Conservation (phyloP, 2,329 filamentous ascomycete genomes). For the Neofusicoccum parvum region DNA sequence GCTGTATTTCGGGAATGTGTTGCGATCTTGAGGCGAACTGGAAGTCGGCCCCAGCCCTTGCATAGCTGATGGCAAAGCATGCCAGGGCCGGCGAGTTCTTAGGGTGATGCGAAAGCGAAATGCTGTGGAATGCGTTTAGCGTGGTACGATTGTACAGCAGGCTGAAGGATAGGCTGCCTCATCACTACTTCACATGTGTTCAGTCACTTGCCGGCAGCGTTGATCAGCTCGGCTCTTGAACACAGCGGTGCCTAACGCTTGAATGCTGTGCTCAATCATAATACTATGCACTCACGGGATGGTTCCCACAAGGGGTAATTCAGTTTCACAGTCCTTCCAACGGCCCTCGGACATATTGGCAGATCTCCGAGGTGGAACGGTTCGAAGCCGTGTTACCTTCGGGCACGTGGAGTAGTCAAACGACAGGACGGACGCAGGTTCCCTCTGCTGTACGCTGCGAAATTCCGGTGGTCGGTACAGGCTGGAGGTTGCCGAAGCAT, state of each 20-base stretch:
- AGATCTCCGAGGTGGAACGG: not conserved
- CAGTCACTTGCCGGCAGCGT: conserved; percentile 8
- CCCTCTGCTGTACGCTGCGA: not conserved
- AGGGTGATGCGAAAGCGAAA: conserved; percentile 3
- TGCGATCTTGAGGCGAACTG: conserved; percentile 2
- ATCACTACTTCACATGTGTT: not conserved
- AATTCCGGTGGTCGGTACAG: not conserved
- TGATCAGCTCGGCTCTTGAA: not conserved
- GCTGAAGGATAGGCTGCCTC: not conserved
- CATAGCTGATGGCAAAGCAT: not conserved
- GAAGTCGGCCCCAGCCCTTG: conserved; percentile 9
- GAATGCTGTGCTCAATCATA: not conserved
- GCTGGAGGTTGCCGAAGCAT: conserved; percentile 15
- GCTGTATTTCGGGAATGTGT: conserved; percentile 14
- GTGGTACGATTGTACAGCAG: not conserved
- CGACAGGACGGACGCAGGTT: conserved; percentile 4
- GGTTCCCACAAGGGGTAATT: not conserved
- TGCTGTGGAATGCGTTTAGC: not conserved
- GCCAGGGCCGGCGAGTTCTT: not conserved
- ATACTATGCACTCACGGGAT: conserved; percentile 2
- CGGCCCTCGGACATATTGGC: not conserved
- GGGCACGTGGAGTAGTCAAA: conserved; percentile 8
- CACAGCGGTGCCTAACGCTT: not conserved
- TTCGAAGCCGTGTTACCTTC: not conserved
- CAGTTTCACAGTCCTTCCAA: not conserved